Conservation (phyloP, 768 basidiomycete genomes). For the Asterophora lycoperdoides region DNA sequence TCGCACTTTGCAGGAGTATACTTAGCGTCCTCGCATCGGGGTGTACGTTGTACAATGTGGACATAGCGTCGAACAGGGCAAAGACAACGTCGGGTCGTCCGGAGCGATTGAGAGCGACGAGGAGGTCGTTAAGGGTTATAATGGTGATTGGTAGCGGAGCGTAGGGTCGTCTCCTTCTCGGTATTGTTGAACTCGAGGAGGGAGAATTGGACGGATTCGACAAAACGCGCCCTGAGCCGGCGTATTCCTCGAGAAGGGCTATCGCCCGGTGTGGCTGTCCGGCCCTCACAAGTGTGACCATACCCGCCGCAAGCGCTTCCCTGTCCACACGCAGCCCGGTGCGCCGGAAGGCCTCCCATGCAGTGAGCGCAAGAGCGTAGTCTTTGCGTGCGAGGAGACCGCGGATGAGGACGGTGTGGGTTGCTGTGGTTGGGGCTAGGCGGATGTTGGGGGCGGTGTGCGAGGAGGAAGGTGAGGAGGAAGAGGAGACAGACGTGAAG, state of each 20-base stretch:
- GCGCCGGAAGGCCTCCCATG: conserved; percentile 40
- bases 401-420: conserved; percentile 52
- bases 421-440: conserved; percentile 39
- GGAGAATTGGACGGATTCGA: neutral
- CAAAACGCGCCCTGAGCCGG: neutral
- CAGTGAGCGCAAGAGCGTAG: conserved; percentile 33
- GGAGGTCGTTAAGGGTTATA: conserved; percentile 36
- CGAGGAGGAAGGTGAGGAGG: neutral
- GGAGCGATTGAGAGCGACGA: conserved; percentile 44
- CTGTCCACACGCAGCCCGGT: conserved; percentile 38
- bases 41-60: conserved; percentile 48
- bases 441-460: conserved; percentile 16
- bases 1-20: conserved; percentile 57
- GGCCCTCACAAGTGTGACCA: conserved; percentile 43
- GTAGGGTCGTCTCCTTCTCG: neutral
- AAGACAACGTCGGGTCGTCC: conserved; percentile 62
- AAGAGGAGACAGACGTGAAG: conserved; percentile 2
- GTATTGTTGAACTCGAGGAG: neutral
- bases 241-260: conserved; percentile 41
- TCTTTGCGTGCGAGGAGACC: conserved; percentile 45
- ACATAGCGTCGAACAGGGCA: conserved; percentile 65
- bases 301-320: conserved; percentile 44
- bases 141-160: conserved; percentile 13
- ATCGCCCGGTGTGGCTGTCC: conserved; percentile 47
- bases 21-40: conserved; percentile 56